Conservation (phyloP, 1,284 basidiomycete species). For the Ganoderma lingzhi region DNA sequence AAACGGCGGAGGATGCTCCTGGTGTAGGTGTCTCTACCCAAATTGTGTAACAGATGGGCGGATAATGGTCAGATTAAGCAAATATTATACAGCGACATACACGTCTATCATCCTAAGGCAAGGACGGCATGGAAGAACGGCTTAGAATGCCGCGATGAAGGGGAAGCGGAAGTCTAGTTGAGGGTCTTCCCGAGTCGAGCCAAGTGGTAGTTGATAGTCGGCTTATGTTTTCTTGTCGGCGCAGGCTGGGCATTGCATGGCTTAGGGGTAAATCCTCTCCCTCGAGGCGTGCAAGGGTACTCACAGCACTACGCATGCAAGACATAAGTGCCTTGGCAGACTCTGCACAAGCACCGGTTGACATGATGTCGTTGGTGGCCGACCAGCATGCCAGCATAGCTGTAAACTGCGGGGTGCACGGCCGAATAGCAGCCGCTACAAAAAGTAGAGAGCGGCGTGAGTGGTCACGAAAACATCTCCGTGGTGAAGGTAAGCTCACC, state of each 20-base stretch:
- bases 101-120: constrained; percentile 21
- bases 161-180: constrained; percentile 51
- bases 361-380: constrained; percentile 77
- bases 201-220: constrained; percentile 88
- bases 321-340: constrained; percentile 75
- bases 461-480: background rate
- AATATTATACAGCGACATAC: constrained; percentile 29
- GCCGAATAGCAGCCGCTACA: constrained; percentile 22
- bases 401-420: constrained; percentile 74
- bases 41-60: constrained; percentile 1
- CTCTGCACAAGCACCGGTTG: constrained; percentile 67
- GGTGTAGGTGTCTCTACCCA: background rate
- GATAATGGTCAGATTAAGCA: constrained; percentile 14
- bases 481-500: constrained; percentile 48
- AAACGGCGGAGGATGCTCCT: background rate
- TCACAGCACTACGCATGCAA: constrained; percentile 89
- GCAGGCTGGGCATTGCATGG: constrained; percentile 56
- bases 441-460: background rate
- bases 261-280: constrained; percentile 6
- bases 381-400: constrained; percentile 94
- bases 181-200: constrained; percentile 77
- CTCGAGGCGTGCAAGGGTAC: constrained; percentile 42
- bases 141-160: background rate
- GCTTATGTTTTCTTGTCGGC: constrained; percentile 66
- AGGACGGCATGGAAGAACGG: background rate